phyloP scores from a whole-genome alignment of 192 early-diverging fungal species.

The Linnemannia elongata region DNA sequence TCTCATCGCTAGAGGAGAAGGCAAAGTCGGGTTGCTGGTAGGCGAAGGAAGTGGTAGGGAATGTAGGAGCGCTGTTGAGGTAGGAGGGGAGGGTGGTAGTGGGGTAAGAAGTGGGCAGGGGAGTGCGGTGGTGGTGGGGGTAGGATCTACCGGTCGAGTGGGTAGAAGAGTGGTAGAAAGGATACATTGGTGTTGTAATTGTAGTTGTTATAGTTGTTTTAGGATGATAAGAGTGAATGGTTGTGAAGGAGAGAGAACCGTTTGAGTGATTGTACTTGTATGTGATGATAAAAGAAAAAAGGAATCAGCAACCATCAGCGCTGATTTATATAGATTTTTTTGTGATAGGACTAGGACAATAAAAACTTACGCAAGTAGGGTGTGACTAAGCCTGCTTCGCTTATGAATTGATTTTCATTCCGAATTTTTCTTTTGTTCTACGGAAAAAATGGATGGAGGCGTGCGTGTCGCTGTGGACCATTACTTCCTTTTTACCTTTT shows the following conservation, averaged over 20 bases:
- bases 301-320: neutral
- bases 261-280: neutral
- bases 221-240: neutral
- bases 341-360: neutral
- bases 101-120: neutral
- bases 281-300: neutral
- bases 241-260: neutral
- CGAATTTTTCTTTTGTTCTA: neutral
- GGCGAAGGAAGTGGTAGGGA: neutral
- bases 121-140: neutral
- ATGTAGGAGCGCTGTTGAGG: neutral
- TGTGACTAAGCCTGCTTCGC: neutral
- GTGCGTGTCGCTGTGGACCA: neutral
- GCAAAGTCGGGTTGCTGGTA: neutral
- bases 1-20: conserved; percentile 11
- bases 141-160: neutral
- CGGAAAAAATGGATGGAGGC: neutral
- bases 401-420: neutral
- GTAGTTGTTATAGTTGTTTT: neutral
- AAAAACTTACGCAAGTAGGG: neutral
- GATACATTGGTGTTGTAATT: neutral
- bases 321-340: neutral
- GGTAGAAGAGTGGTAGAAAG: neutral
- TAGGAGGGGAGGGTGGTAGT: neutral
- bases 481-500: too few relatives aligned